Base-by-base conservation (phyloP, 2,329 filamentous ascomycete genomes). In the Cladosporium phlei region DNA sequence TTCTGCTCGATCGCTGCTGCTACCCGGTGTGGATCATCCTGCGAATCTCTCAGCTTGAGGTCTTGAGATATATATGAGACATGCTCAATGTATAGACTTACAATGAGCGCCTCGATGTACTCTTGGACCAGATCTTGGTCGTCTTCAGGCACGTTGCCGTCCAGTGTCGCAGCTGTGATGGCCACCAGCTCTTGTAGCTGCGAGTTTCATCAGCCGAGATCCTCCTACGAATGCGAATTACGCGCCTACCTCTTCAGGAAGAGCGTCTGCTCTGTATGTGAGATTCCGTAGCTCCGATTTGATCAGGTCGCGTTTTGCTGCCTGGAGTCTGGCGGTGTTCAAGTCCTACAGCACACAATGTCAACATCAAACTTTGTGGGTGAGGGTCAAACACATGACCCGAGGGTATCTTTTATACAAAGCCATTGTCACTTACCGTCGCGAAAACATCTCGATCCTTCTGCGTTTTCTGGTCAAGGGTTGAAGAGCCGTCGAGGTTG, bases 401-500 rank as follows among this genome's bases (percentile, higher is more conserved):
- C 9, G 5, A 22, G 3, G 21, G n/a, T 2, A 6, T 17, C 34
- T 10, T 9, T 21, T 8, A 9, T 10, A 4, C 7, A 38, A 4
- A 17, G 20, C 2, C 3, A 5, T 25, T 11, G 11, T 10, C 7
- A 47, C 39, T 27, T 59, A 72, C 69, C 53, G 62, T 58, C 5
- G 62, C 54, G 48, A 69, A 62, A 45, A 66, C 62, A 47, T 69
- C 65, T 38, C 66, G 63, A 43, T 70, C 63, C 16, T 66, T 64
- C 55, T 69, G 52, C 21, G 56, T 63, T 55, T 66, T 70, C 52
- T 66, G 67, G 19, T 66, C 66, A 32, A 69, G 59, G 27, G 59
- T 63, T 2, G 71, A 68, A 2, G 70, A 69, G n/a, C 67, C 70
- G 61, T 74, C 66, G 1, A 54, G 37, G 45, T 71, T 69, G 4